Percentiles rank a stretch among this genome's conserved stretches.
phyloP scores from a whole-genome alignment of 139 green algal genomes.

The Mychonastes homosphaera region DNA sequence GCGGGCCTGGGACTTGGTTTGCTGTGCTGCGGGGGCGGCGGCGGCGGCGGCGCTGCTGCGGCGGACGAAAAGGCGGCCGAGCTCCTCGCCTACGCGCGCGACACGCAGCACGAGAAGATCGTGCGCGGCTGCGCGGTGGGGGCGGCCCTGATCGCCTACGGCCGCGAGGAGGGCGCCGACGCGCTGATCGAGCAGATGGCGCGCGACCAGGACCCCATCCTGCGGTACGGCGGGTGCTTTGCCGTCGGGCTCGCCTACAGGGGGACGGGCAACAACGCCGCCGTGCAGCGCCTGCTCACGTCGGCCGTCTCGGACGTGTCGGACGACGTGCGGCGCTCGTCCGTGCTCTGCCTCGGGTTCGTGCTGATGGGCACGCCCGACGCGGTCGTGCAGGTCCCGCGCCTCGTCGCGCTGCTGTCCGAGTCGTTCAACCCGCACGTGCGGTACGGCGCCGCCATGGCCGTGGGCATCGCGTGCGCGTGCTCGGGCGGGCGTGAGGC shows the following conservation, averaged over 20 bases:
- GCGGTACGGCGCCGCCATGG: constrained; percentile 91
- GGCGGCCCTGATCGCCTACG: constrained; percentile 82
- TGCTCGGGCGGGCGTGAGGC: constrained; percentile 70
- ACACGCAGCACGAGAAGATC: constrained; percentile 96
- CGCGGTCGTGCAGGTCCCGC: constrained; percentile 59
- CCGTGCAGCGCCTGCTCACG: constrained; percentile 92
- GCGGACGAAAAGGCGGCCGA: constrained; percentile 60
- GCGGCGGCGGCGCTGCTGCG: constrained; percentile 19
- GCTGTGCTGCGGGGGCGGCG: constrained; percentile 65
- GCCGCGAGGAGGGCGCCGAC: constrained; percentile 87
- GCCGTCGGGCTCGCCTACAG: constrained; percentile 87
- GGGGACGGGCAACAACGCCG: constrained; percentile 88
- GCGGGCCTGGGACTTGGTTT: constrained; percentile 86
- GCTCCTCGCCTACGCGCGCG: constrained; percentile 93
- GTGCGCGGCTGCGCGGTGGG: constrained; percentile 73
- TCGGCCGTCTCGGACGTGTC: constrained; percentile 91
- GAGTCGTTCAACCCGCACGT: constrained; percentile 97
- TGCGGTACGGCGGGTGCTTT: constrained; percentile 92
- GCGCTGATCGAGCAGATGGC: constrained; percentile 81
- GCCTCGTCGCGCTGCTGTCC: constrained; percentile 83
- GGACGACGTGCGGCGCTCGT: constrained; percentile 90
- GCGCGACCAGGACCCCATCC: constrained; percentile 67
- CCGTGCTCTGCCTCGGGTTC: constrained; percentile 87
- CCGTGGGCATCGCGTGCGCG: constrained; percentile 85
- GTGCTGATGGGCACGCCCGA: constrained; percentile 76